Evolutionary conservation across 352 stramenopile genomes (phyloP).

Genomic region (Phytophthora sojae): DNA sequence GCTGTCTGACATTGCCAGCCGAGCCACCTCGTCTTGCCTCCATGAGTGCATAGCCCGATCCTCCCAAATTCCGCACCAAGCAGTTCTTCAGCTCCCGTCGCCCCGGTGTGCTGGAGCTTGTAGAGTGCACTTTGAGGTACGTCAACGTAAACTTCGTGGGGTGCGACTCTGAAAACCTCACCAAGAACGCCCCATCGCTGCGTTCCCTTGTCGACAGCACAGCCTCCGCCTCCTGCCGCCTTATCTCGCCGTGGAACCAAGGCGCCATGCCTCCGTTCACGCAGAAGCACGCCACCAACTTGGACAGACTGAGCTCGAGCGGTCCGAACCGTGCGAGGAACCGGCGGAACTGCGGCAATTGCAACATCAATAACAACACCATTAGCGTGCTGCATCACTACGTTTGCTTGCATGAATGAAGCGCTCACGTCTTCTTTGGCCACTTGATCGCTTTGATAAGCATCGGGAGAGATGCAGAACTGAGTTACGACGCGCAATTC

Average conservation of each 20-base stretch:
- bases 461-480: conserved; percentile 56
- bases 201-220: conserved; percentile 37
- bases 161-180: conserved; percentile 84
- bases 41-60: conserved; percentile 55
- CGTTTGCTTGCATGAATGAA: conserved; percentile 6
- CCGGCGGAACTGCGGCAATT: conserved; percentile 51
- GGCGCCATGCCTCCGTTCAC: conserved; percentile 64
- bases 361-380: conserved; percentile 6
- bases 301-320: conserved; percentile 59
- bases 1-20: conserved; percentile 30
- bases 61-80: conserved; percentile 68
- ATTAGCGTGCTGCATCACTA: conserved; percentile 1
- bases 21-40: conserved; percentile 41
- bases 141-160: conserved; percentile 80
- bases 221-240: conserved; percentile 54
- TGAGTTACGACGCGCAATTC: conserved; percentile 65
- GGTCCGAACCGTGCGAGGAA: conserved; percentile 82
- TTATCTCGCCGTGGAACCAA: conserved; percentile 81
- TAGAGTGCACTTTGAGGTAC: conserved; percentile 76
- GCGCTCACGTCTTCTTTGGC: conserved; percentile 49
- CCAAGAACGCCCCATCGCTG: conserved; percentile 74
- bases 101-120: conserved; percentile 36
- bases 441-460: conserved; percentile 53
- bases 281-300: conserved; percentile 70
- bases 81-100: conserved; percentile 76